phyloP scores from a whole-genome alignment of 192 early-diverging fungal species.

The Umbelopsis ramanniana region DNA sequence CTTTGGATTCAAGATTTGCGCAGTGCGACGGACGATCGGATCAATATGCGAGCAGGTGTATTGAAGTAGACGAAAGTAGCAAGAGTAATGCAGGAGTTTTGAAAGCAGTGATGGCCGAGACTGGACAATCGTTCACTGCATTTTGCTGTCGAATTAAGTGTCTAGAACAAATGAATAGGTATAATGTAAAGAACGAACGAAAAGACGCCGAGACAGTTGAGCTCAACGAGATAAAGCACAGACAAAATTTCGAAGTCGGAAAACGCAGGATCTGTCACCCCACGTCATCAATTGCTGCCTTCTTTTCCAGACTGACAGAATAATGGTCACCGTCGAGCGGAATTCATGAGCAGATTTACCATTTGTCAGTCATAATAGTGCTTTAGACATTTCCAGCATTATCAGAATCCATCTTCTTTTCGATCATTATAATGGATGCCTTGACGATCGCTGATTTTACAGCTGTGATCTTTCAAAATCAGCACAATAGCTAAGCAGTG shows the following conservation, averaged over 20 bases:
- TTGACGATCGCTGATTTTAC: too few relatives aligned
- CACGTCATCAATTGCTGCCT: slow-evolving; percentile 5
- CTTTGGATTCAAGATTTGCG: slow-evolving; percentile 7
- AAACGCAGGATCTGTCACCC: neutral
- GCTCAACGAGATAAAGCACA: neutral
- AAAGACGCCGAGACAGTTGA: neutral
- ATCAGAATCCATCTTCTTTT: too few relatives aligned
- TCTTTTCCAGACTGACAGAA: neutral
- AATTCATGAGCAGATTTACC: neutral
- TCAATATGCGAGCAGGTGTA: neutral
- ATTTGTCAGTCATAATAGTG: neutral
- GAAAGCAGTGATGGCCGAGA: slow-evolving; percentile 16
- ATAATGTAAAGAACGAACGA: neutral
- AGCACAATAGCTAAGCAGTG: too few relatives aligned
- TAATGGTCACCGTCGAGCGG: neutral
- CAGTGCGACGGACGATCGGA: neutral
- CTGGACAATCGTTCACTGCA: slow-evolving; percentile 17
- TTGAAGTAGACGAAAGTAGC: neutral
- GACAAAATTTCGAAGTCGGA: slow-evolving; percentile 2
- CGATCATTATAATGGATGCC: too few relatives aligned
- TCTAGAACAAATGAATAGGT: neutral
- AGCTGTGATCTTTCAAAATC: too few relatives aligned
- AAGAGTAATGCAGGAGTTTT: neutral
- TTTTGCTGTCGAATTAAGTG: neutral
- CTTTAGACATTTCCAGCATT: too few relatives aligned